phyloP scores from a whole-genome alignment of 2,329 filamentous ascomycete species.

The Alternaria triticina region DNA sequence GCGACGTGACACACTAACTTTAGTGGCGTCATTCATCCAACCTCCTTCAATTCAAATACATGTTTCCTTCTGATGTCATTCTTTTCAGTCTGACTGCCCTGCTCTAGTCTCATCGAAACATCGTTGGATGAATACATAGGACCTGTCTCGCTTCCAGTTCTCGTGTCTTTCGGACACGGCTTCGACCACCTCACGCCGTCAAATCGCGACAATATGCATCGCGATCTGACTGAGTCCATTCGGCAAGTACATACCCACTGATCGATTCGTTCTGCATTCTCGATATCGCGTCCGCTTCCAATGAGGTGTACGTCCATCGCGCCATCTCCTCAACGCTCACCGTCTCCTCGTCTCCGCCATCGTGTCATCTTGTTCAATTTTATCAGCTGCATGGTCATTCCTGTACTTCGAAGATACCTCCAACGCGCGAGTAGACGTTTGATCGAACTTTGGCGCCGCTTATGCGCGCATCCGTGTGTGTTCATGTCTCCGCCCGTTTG shows the following conservation, averaged over 20 bases:
- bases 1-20: background rate
- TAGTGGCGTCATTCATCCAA: background rate
- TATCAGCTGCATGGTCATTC: background rate
- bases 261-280: background rate
- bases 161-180: background rate
- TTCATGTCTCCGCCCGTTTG: slow-evolving; percentile 3
- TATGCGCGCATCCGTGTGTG: background rate
- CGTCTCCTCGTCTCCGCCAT: background rate
- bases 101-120: background rate
- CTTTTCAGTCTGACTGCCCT: background rate
- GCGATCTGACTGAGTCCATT: background rate
- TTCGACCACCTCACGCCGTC: background rate
- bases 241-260: background rate
- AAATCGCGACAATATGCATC: background rate
- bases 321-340: background rate
- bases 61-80: background rate
- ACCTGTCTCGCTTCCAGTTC: background rate
- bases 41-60: background rate
- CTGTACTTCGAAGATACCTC: background rate
- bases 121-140: fast-evolving
- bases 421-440: background rate
- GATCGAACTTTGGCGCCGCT: background rate
- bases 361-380: background rate
- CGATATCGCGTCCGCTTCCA: background rate
- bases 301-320: background rate